phyloP scores from a whole-genome alignment of 345 rosid genomes.

The Cardiospermum halicacabum region DNA sequence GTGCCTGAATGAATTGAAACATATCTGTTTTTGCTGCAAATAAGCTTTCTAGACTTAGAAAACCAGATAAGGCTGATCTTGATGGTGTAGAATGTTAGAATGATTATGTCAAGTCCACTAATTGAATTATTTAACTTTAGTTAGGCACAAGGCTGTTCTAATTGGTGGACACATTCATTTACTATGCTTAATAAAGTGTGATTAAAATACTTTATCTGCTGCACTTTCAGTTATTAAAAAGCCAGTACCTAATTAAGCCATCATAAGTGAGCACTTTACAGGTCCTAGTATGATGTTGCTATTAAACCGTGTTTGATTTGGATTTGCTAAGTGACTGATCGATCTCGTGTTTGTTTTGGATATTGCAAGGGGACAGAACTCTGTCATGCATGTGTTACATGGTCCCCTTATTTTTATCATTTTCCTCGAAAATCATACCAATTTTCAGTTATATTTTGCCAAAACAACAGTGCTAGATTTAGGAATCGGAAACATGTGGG shows the following conservation, averaged over 20 bases:
- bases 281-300: too few relatives aligned
- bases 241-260: background rate
- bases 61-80: background rate
- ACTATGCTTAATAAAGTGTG: background rate
- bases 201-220: background rate
- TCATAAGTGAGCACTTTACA: constrained; percentile 1
- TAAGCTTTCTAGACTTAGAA: background rate
- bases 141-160: background rate
- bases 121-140: background rate
- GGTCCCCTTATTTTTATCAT: too few relatives aligned
- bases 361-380: too few relatives aligned
- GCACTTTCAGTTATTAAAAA: background rate
- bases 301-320: too few relatives aligned
- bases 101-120: too few relatives aligned
- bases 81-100: background rate
- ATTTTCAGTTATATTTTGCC: background rate
- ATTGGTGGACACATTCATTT: background rate
- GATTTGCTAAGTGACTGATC: too few relatives aligned
- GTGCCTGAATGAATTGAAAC: background rate
- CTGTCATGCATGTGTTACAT: background rate
- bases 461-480: background rate
- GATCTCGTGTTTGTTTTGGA: too few relatives aligned
- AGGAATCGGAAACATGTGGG: background rate
- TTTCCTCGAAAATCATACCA: too few relatives aligned
- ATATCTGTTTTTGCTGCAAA: background rate